Evolutionary conservation across 352 stramenopile genomes (phyloP), one percentile per base, ranked within the genome.

Genomic region (Pythium biforme): DNA sequence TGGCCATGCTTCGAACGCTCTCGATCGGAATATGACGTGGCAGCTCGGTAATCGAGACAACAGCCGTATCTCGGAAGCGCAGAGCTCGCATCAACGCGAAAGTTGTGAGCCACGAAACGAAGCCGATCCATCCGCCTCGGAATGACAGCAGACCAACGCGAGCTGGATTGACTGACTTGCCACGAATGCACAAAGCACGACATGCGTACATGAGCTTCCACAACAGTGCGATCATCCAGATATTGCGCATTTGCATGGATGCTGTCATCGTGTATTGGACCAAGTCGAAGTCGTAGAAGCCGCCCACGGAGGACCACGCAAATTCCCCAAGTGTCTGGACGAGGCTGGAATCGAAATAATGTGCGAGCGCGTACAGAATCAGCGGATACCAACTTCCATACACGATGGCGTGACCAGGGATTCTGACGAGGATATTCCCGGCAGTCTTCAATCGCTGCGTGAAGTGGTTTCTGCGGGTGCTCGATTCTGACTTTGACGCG

Each of bases 221-320:
- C 4, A 47, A 17, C 0, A 72, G 39, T 14, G 50, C 69, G 15
- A 76, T 12, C 12, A 64, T 22, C 74, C 71, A 82, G 10, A 73
- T 14, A 41, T 75, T 75, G 12, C 74, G 74, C 69, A 82, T 79
- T 49, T 77, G 73, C 3, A 81, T 43, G 3, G 64, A 63, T 6
- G 68, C 48, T 6, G 57, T n/a, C 5, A 48, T 22, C 25, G 67
- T 47, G 27, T 72, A 78, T 0, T 34, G 15, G 17, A 72, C 2
- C 0, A 56, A 47, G 7, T 74, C 17, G 43, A 74, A 79, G 3
- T 23, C 6, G 19, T 66, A 45, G 19, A 66, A 29, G 4, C 69
- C 70, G 31, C 66, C 49, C 2, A 60, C n/a, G 0, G 63, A 63
- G 14, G 66, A 67, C 64, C 62, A 81, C 5, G 60, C n/a, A 25